phyloP scores from a whole-genome alignment of 2,329 filamentous ascomycete species.

The Penicillium sp. region DNA sequence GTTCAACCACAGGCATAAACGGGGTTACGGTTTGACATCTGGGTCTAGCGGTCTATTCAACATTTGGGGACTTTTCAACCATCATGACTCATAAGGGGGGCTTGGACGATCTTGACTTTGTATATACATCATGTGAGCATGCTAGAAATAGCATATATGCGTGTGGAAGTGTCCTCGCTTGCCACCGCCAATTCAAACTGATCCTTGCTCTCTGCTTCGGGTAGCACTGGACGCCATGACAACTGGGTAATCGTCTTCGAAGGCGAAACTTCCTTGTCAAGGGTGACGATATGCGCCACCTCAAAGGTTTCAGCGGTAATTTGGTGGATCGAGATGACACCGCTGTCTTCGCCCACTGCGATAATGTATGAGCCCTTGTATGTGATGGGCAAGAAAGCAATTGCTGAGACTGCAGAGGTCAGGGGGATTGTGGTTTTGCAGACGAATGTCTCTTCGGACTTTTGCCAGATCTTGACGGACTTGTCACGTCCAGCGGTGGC shows the following conservation, averaged over 20 bases:
- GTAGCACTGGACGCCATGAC: conserved; percentile 62
- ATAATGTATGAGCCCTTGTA: conserved; percentile 38
- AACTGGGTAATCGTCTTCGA: conserved; percentile 69
- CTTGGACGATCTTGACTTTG: conserved; percentile 8
- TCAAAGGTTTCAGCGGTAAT: conserved; percentile 37
- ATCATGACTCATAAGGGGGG: conserved; percentile 19
- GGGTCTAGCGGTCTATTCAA: conserved; percentile 30
- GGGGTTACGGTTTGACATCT: conserved; percentile 21
- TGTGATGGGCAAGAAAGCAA: conserved; percentile 61
- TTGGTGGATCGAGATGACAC: conserved; percentile 46
- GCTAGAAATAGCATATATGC: conserved; percentile 41
- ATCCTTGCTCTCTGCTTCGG: conserved; percentile 13
- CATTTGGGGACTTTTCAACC: conserved; percentile 30
- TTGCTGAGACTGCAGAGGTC: conserved; percentile 66
- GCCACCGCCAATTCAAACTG: conserved; percentile 45
- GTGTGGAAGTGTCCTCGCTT: conserved; percentile 48
- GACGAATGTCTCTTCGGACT: conserved; percentile 47
- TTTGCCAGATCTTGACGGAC: conserved; percentile 71
- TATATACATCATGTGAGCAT: conserved; percentile 30
- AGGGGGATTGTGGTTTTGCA: conserved; percentile 58
- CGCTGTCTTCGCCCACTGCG: conserved; percentile 52
- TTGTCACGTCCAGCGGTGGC: conserved; percentile 92
- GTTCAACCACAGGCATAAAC: conserved; percentile 31
- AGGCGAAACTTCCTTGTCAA: conserved; percentile 51
- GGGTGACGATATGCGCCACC: conserved; percentile 29